Evolutionary conservation across 257 asterid genomes (phyloP), one percentile per base, ranked within the genome.

Genomic region (Striga asiatica): DNA sequence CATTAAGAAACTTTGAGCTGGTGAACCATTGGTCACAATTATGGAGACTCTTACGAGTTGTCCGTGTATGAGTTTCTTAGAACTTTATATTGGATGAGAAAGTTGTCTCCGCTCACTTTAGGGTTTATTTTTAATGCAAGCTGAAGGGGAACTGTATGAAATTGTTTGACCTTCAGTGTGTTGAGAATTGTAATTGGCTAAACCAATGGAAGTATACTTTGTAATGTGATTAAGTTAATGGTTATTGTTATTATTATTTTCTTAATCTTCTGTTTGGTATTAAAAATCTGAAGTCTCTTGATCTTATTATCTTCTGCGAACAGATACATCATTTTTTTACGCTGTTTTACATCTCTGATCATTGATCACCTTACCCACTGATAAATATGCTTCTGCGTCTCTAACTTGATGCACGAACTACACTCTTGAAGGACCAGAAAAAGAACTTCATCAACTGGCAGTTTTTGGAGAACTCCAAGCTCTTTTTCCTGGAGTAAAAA

Each of bases 401-500:
- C 43, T 39, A 46, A 42, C 11, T 65, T 53, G 24, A 41, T 57
- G 62, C 47, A 16, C 64, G 60, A 45, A 54, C 39, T 64, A 22
- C 67, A 62, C 56, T 63, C 42, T 56, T 45, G 65, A 68, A 89
- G 95, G 97, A 25, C 95, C 98, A 52, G 98, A 88, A 48, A 82
- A 80, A 42, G 97, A 92, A 82, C 83, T 92, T 48, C 74, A 51
- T 69, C 98, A 88, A 58, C 73, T 92, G 69, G 76, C 76, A 27
- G 88, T 74, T 61, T 88, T 92, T 32, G 84, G 84, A 27, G 98
- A 92, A 62, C 66, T 92, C 54, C 76, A 14, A 50, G 91, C 93
- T 51, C 88, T 92, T 66, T 78, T 87, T 60, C 97, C 97, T 5
- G 86, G 85, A 43, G 76, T 72, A 53, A 56, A 54, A 61, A 34